Conservation (phyloP, 768 basidiomycete species). For the Lenzites betulinus region DNA sequence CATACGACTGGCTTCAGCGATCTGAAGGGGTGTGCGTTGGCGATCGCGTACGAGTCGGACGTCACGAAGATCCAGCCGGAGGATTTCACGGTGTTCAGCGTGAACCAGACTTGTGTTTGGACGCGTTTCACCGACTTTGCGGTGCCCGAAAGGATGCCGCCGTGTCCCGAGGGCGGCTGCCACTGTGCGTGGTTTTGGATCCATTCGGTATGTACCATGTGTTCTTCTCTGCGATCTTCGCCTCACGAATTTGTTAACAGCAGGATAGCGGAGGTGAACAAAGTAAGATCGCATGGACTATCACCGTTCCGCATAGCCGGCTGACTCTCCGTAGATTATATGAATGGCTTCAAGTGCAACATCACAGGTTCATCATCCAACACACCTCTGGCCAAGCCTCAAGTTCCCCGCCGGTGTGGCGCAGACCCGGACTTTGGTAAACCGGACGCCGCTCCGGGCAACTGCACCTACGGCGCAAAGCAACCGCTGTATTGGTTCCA, state of each 20-base stretch:
- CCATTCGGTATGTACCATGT: conserved; percentile 47
- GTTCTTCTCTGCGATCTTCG: too few relatives aligned
- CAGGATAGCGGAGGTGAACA: conserved; percentile 62
- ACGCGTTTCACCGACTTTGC: conserved; percentile 65
- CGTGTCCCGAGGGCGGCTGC: conserved; percentile 67
- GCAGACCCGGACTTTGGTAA: conserved; percentile 53
- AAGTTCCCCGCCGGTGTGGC: conserved; percentile 67
- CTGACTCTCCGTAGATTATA: conserved; percentile 49
- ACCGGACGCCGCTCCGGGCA: conserved; percentile 47
- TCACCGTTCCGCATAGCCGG: too few relatives aligned
- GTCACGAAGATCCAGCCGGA: conserved; percentile 56
- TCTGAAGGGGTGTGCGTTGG: conserved; percentile 64
- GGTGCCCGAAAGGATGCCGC: conserved; percentile 67
- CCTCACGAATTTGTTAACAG: conserved; percentile 16
- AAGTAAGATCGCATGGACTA: conserved; percentile 41
- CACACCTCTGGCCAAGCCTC: conserved; percentile 52
- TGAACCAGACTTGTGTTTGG: conserved; percentile 79
- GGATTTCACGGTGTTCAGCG: conserved; percentile 73
- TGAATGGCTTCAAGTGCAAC: conserved; percentile 75
- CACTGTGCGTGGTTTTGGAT: conserved; percentile 78
- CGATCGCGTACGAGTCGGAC: conserved; percentile 73
- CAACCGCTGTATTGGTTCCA: conserved; percentile 74
- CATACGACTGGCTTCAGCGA: conserved; percentile 60
- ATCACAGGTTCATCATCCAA: conserved; percentile 54
- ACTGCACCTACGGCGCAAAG: conserved; percentile 75